A percentile compares a stretch with the other conserved stretches of the same genome.
Evolutionary conservation across 768 basidiomycete genomes (phyloP).

Genomic region (Jaapia argillacea): DNA sequence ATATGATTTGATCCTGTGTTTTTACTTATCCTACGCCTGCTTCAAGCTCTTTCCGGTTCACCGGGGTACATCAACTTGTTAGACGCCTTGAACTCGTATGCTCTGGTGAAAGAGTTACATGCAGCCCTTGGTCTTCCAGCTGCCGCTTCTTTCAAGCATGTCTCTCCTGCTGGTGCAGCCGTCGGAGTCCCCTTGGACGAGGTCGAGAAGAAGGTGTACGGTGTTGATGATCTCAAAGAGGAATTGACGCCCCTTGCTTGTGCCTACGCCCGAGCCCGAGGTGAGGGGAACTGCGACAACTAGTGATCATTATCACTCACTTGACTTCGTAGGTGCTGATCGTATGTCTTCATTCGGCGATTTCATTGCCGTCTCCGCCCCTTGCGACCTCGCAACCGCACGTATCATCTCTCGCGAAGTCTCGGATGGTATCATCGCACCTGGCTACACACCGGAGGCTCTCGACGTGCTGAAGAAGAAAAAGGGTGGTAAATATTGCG

Average conservation of each 20-base stretch:
- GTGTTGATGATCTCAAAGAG: conserved; percentile 91
- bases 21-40: conserved; percentile 2
- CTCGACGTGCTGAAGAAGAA: conserved; percentile 89
- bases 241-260: conserved; percentile 79
- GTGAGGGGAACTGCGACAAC: conserved; percentile 26
- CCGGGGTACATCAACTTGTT: conserved; percentile 98
- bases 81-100: conserved; percentile 95
- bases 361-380: conserved; percentile 91
- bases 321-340: conserved; percentile 61
- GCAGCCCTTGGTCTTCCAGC: conserved; percentile 84
- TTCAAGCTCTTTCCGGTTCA: conserved; percentile 76
- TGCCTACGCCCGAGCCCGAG: conserved; percentile 94
- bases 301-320: conserved; percentile 3
- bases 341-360: conserved; percentile 99
- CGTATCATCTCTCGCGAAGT: conserved; percentile 98
- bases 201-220: conserved; percentile 88
- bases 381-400: conserved; percentile 91
- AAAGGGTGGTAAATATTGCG: conserved; percentile 98
- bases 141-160: conserved; percentile 98
- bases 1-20: neutral
- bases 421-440: conserved; percentile 96
- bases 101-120: conserved; percentile 88
- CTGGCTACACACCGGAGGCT: conserved; percentile 82
- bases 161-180: conserved; percentile 95
- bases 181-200: conserved; percentile 80